Evolutionary conservation across 1,284 basidiomycete genomes (phyloP), one percentile per base, ranked within the genome.

Genomic region (Sutorius eximius): DNA sequence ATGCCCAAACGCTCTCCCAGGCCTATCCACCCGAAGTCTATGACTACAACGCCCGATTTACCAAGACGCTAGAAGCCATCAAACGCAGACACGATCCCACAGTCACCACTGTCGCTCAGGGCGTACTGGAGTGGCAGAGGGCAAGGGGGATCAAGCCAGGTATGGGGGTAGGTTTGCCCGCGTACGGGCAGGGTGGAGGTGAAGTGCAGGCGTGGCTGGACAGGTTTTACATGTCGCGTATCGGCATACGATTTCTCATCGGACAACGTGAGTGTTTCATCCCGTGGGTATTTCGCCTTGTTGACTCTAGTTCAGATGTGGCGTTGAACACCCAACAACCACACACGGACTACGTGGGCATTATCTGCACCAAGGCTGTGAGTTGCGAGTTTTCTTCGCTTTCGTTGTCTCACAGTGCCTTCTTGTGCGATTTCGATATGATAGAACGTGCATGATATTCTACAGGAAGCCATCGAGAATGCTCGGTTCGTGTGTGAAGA

Each of bases 401-500:
- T 51, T 38, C 27, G 55, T 40, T 42, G 4, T 49, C 56, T 59
- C 45, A 44, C 24, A 13, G 2, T 49, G 53, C 22, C 42, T 34
- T 13, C 30, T 5, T 29, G 15, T 1, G 3, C 24, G 43, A 9
- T n/a, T 50, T 34, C 34, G 33, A 45, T 51, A 41, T 24, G 12
- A 43, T 59, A 90, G 82, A 96, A 95, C 71, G 87, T 98, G 0
- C 92, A 93, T 63, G 93, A 97, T 67, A 95, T 96, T 59, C 88
- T 95, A 22, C 91, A 93, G 70, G 96, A 98, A 78, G 93, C 96
- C 0, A 98, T 98, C 65, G 96, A 99, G 73, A 98, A 98, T 72
- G 95, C 96, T 2, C 85, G 93, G 18, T 98, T 94, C 71, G 94
- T 99, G 9, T 98, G 95, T 76, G 95, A 98, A 75, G 95, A 98